Conservation (phyloP, 768 basidiomycete species). For the Phaeolepiota aurea region DNA sequence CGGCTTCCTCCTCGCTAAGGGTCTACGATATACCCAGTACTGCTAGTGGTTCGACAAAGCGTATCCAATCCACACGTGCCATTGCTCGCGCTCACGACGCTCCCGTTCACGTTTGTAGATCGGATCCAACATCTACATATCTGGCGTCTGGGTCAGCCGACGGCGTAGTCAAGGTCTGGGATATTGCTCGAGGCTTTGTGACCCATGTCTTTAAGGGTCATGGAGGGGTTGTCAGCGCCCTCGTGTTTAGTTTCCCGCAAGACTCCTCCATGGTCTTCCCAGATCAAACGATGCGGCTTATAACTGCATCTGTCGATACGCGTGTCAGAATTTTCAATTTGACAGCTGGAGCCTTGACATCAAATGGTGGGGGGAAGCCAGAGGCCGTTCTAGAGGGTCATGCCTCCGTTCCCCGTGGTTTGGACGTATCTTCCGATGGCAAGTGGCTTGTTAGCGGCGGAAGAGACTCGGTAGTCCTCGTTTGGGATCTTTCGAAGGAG, state of each 20-base stretch:
- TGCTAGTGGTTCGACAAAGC: slow-evolving; percentile 29
- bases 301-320: slow-evolving; percentile 90
- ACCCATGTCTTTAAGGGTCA: slow-evolving; percentile 96
- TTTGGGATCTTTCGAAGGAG: slow-evolving; percentile 73
- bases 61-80: slow-evolving; percentile 63
- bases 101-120: slow-evolving; percentile 82
- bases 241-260: slow-evolving; percentile 75
- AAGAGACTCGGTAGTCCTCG: slow-evolving; percentile 83
- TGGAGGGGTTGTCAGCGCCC: slow-evolving; percentile 92
- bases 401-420: slow-evolving; percentile 86
- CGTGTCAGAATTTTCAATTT: slow-evolving; percentile 91
- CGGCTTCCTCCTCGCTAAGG: slow-evolving; percentile 71
- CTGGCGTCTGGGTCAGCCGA: slow-evolving; percentile 96
- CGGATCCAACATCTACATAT: slow-evolving; percentile 82
- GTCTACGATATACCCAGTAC: slow-evolving; percentile 71
- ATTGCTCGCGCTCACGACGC: slow-evolving; percentile 86
- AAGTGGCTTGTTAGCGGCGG: slow-evolving; percentile 89
- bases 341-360: slow-evolving; percentile 49
- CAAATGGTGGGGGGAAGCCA: slow-evolving; percentile 51
- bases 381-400: slow-evolving; percentile 89
- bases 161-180: slow-evolving; percentile 96
- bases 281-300: slow-evolving; percentile 60
- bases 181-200: slow-evolving; percentile 76
- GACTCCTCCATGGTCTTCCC: slow-evolving; percentile 41
- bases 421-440: slow-evolving; percentile 81